phyloP scores from a whole-genome alignment of 2,329 filamentous ascomycete genomes.

The Aspergillus brunneoviolaceus region DNA sequence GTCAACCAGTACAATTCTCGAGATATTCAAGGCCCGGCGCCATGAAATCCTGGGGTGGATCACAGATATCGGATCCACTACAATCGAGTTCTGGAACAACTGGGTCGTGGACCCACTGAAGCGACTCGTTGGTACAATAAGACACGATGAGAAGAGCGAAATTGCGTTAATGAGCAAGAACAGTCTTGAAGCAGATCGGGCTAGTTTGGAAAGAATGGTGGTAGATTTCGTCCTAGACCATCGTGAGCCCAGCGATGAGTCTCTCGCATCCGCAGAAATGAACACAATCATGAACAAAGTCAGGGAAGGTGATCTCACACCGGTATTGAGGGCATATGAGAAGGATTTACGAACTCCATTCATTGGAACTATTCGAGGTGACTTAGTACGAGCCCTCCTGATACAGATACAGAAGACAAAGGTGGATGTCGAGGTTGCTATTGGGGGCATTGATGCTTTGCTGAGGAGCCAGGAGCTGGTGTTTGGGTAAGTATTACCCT shows the following conservation, averaged over 20 bases:
- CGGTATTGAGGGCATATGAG: constrained; percentile 88
- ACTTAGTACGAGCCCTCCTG: constrained; percentile 82
- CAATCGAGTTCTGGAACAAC: constrained; percentile 89
- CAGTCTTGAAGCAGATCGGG: constrained; percentile 83
- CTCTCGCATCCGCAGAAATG: constrained; percentile 58
- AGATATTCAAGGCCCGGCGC: constrained; percentile 70
- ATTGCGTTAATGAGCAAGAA: constrained; percentile 96
- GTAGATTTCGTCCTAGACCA: constrained; percentile 91
- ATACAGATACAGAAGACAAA: constrained; percentile 99
- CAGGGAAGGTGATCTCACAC: constrained; percentile 86
- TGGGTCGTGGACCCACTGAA: constrained; percentile 87
- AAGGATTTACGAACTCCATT: constrained; percentile 81
- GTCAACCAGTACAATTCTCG: constrained; percentile 83
- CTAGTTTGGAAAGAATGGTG: constrained; percentile 95
- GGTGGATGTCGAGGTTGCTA: constrained; percentile 93
- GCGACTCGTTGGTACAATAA: constrained; percentile 85
- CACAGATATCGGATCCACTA: constrained; percentile 71
- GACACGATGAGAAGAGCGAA: constrained; percentile 87
- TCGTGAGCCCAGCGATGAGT: constrained; percentile 59
- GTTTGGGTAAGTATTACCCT: constrained; percentile 59
- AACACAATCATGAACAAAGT: constrained; percentile 75
- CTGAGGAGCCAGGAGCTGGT: constrained; percentile 95
- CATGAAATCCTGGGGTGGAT: constrained; percentile 80
- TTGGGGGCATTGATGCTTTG: constrained; percentile 90
- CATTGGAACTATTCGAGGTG: constrained; percentile 76